Percentiles rank a stretch among this genome's conserved stretches.
These are phyloP conservation scores for Xylaria digitata DNA, from an alignment of 2,329 filamentous ascomycete genomes.

Conservation along the genomic window DNA sequence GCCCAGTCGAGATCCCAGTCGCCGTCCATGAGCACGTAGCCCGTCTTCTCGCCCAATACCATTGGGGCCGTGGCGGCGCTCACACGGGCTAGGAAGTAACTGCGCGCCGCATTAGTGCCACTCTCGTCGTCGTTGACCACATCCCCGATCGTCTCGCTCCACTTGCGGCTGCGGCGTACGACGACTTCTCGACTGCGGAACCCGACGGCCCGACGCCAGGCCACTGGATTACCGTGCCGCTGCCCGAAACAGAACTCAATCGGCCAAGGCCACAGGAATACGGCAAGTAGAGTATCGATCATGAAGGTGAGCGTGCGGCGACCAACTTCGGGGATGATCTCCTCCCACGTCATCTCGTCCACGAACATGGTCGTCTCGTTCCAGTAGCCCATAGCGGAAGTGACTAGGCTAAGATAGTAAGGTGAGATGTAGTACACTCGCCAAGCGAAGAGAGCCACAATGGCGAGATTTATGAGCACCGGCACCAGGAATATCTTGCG, in stretches of 20 bases:
- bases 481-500: conserved; percentile 85
- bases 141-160: conserved; percentile 68
- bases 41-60: conserved; percentile 80
- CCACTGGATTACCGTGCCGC: conserved; percentile 68
- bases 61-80: conserved; percentile 75
- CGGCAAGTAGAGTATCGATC: conserved; percentile 76
- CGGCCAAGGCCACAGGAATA: conserved; percentile 79
- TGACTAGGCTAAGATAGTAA: conserved; percentile 76
- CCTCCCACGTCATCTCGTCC: conserved; percentile 64
- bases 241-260: conserved; percentile 75
- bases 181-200: conserved; percentile 85
- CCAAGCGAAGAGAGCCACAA: conserved; percentile 72
- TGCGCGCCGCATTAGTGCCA: conserved; percentile 59
- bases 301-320: conserved; percentile 74
- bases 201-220: conserved; percentile 79
- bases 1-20: conserved; percentile 91
- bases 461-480: conserved; percentile 76
- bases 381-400: conserved; percentile 71
- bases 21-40: conserved; percentile 85
- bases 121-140: conserved; percentile 37
- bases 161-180: conserved; percentile 79
- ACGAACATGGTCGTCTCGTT: conserved; percentile 75
- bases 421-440: conserved; percentile 76
- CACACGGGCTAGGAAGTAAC: conserved; percentile 70
- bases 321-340: conserved; percentile 67